Evolutionary conservation across 1,139 yeast species (phyloP).

Genomic region (Kodamaea sp.): DNA sequence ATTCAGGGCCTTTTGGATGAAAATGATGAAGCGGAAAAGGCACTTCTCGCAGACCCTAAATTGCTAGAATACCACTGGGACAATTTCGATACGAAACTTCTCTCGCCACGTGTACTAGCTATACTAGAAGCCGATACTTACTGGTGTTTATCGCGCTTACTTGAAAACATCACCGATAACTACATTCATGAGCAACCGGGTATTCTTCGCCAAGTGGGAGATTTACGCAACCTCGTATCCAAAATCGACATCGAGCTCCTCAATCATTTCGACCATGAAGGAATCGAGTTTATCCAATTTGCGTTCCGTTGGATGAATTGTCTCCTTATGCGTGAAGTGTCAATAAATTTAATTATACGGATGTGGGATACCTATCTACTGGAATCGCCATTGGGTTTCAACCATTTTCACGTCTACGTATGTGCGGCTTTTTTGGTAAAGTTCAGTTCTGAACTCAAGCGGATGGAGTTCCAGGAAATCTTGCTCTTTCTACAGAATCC

Average conservation of each 20-base stretch:
- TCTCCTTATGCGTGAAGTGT: conserved; percentile 88
- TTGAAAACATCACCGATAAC: conserved; percentile 94
- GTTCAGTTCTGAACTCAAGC: conserved; percentile 74
- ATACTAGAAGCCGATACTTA: conserved; percentile 89
- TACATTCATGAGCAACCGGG: conserved; percentile 99
- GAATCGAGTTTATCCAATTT: conserved; percentile 90
- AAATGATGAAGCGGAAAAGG: conserved; percentile 29
- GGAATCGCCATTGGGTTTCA: conserved; percentile 85
- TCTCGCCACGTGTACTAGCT: conserved; percentile 50
- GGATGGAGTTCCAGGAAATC: conserved; percentile 94
- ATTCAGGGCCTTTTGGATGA: conserved; percentile 40
- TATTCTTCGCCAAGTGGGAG: conserved; percentile 84
- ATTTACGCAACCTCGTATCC: conserved; percentile 71
- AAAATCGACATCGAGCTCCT: conserved; percentile 77
- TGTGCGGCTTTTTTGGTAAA: conserved; percentile 96
- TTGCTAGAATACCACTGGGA: conserved; percentile 29
- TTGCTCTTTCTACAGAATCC: conserved; percentile 86
- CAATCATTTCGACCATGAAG: conserved; percentile 74
- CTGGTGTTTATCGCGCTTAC: conserved; percentile 89
- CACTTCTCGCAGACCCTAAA: conserved; percentile 29
- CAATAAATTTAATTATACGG: conserved; percentile 73
- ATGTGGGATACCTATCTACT: conserved; percentile 99
- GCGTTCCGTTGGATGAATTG: conserved; percentile 99
- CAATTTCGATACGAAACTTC: conserved; percentile 59
- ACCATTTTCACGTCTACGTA: conserved; percentile 92